A percentile compares a stretch with the other conserved stretches of the same genome.
phyloP scores from a whole-genome alignment of 2,329 filamentous ascomycete genomes.

The Lasiodiplodia sp. region DNA sequence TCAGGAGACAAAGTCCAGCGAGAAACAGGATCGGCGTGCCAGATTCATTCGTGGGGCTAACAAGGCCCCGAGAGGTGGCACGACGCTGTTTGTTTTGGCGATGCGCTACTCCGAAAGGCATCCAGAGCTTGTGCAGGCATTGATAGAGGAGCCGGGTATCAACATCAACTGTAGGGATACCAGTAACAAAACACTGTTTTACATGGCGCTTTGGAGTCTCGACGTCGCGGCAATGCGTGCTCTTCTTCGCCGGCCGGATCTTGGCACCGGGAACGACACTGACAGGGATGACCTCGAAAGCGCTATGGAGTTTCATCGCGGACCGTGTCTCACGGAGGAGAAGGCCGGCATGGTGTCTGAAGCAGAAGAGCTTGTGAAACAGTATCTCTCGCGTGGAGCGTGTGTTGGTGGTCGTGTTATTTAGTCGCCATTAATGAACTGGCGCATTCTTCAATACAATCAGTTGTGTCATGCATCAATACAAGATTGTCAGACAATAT shows the following conservation, averaged over 20 bases:
- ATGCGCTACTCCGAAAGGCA: neutral
- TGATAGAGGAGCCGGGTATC: neutral
- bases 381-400: no score
- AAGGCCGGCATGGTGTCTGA: no score
- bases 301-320: neutral
- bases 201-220: neutral
- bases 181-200: neutral
- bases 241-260: neutral
- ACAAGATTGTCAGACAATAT: no score
- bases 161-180: neutral
- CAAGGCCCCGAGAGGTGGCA: neutral
- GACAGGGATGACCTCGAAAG: neutral
- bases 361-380: no score
- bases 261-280: neutral
- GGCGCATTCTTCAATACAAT: no score
- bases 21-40: neutral
- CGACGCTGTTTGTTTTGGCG: neutral
- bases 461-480: no score
- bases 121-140: neutral
- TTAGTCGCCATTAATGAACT: no score
- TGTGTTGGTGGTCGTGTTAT: no score
- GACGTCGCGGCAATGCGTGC: neutral
- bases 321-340: no score
- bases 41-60: neutral
- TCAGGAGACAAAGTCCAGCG: neutral